Base-by-base conservation (phyloP, 2,329 filamentous ascomycete genomes). In the Aspergillus glaucus region DNA sequence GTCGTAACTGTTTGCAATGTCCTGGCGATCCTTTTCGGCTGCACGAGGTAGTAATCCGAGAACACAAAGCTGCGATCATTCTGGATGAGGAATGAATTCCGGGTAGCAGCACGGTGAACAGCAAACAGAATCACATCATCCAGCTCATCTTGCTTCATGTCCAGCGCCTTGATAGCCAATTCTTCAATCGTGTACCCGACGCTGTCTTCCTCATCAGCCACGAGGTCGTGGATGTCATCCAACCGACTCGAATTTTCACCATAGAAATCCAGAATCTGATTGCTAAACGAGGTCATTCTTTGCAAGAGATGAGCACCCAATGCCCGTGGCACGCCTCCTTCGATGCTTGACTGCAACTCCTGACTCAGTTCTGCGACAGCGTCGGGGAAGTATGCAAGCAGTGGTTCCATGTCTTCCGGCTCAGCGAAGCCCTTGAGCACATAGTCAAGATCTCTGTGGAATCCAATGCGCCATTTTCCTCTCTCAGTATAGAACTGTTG, bases 311-410 rank as follows among this genome's bases (percentile, higher is more conserved):
- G 56, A 10, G 64, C 67, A 12, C 68, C 69, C 8, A 65, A 54
- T 6, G 62, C 60, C 32, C 70, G 59, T 4, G 72, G 72, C 3
- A 74, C 60, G 28, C 70, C 69, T 26, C 72, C 72, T 51, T 73
- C 69, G 10, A 64, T 63, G 3, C 58, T 50, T n/a, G 61, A 51
- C 47, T 72, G 69, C 32, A 70, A 58, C 21, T 66, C 56, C 4
- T 50, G 39, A 12, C 58, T 58, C 32, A 62, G 48, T 44, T 59
- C 47, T 5, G 67, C 59, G 12, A 58, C 47, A 1, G 45, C 37
- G 28, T 63, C 58, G 0, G 81, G 81, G 3, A 84, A 66, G 58
- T 77, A 76, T 3, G 75, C 72, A 8, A 77, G 50, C 3, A 84
- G 59, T 2, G 73, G 68, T 10, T 72, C 58, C 3, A 83, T 53